Evolutionary conservation across 2,329 filamentous ascomycete genomes (phyloP).

Genomic region (Teratosphaeria pseudoeucalypti): DNA sequence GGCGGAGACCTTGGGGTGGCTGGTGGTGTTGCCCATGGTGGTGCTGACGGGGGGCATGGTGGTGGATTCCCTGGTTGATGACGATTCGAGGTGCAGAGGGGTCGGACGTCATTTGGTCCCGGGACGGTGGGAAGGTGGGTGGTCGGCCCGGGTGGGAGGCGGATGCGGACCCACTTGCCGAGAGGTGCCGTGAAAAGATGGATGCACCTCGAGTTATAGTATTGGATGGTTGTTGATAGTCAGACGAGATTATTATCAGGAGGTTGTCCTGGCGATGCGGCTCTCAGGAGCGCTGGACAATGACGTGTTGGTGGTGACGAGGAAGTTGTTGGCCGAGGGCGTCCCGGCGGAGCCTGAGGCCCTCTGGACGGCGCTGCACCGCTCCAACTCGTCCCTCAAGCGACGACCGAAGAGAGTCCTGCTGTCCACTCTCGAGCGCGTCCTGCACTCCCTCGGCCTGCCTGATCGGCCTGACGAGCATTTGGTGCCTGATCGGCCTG

Average conservation of each 20-base stretch:
- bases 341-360: conserved; percentile 12
- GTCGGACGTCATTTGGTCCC: not conserved
- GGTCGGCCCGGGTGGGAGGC: not conserved
- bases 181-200: not conserved
- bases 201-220: not conserved
- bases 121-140: not conserved
- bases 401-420: conserved; percentile 70
- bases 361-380: conserved; percentile 71
- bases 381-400: conserved; percentile 77
- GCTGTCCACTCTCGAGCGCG: conserved; percentile 76
- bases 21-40: conserved; percentile 54
- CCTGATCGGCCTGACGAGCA: conserved; percentile 39
- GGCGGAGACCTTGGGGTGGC: conserved; percentile 54
- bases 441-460: conserved; percentile 59
- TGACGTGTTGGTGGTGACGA: conserved; percentile 45
- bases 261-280: not conserved
- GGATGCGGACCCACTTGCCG: not conserved
- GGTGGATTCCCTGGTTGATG: no score
- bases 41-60: conserved; percentile 20
- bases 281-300: conserved; percentile 25
- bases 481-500: conserved; percentile 43
- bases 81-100: not conserved
- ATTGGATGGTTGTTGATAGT: not conserved
- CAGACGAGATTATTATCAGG: no score
- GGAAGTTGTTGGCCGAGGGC: conserved; percentile 19